Evolutionary conservation across 805 yeast species (phyloP), one percentile per base, ranked within the genome.

Genomic region (Saccharomycopsis schoenii): DNA sequence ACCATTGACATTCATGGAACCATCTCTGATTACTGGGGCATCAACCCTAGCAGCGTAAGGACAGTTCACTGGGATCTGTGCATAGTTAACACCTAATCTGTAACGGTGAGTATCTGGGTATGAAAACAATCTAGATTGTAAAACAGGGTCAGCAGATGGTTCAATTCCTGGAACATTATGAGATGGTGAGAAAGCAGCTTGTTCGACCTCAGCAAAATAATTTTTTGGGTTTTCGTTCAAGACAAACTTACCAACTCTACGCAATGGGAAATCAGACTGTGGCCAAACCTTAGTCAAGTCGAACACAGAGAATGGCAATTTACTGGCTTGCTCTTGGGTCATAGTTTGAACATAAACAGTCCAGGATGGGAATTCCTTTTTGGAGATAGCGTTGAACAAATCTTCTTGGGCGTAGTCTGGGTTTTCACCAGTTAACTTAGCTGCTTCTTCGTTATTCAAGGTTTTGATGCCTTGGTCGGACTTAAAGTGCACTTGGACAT

Each of bases 281-380:
- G 97, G 90, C 97, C 97, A 90, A 60, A 88, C 87, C 77, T 91
- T 91, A 65, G 97, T 90, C 73, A 90, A 79, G 74, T 90, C 97
- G 71, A 88, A 89, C 55, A 91, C 92, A 5, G 93, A 86, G 75
- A 87, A 89, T 70, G 86, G 86, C 57, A 82, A 81, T 63, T 83
- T 74, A 73, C 85, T 80, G 63, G 96, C 90, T 74, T 90, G 84
- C 67, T 83, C 88, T 64, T 82, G 82, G 41, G 96, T 87, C 96
- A 90, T 90, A 55, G 89, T 81, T 77, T 90, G 97, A 59, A 90
- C 75, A 74, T 86, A 89, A 64, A 82, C 83, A 42, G 92, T 88
- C 96, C 97, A 90, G 1, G 89, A 80, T 66, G 97, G 97, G 69
- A 68, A 71, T 63, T 89, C 86, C 60, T 93, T 94, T 63, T 80